Conservation (phyloP, 305 asterid species). For the Solanum hybrid region DNA sequence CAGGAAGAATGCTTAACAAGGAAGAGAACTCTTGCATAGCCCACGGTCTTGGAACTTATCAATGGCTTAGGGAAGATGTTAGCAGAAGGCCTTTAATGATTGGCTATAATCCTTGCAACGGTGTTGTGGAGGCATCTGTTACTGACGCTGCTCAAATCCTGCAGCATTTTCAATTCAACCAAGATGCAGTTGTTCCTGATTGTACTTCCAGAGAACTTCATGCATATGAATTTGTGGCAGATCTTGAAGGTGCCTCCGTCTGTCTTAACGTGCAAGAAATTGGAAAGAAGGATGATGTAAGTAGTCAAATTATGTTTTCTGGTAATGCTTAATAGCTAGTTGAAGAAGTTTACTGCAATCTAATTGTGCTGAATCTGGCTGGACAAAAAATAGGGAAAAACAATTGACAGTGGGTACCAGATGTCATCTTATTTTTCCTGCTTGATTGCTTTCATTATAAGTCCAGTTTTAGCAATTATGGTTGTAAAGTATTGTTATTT, state of each 20-base stretch:
- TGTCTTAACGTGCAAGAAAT: slow-evolving; percentile 57
- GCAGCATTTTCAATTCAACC: slow-evolving; percentile 49
- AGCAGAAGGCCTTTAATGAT: slow-evolving; percentile 42
- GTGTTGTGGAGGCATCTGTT: slow-evolving; percentile 54
- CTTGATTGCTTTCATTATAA: not conserved
- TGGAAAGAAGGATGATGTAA: slow-evolving; percentile 58
- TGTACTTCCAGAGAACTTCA: slow-evolving; percentile 32
- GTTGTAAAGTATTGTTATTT: not conserved
- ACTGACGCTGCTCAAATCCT: slow-evolving; percentile 56
- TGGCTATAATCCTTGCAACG: slow-evolving; percentile 26
- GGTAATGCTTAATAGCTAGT: not conserved
- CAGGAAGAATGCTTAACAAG: slow-evolving; percentile 34
- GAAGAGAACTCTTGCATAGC: slow-evolving; percentile 34
- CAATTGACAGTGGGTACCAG: not conserved
- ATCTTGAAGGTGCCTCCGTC: slow-evolving; percentile 35
- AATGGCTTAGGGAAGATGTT: slow-evolving; percentile 80
- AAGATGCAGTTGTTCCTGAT: slow-evolving; percentile 34
- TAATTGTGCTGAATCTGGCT: not conserved
- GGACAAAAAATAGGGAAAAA: not conserved
- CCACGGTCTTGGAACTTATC: slow-evolving; percentile 95
- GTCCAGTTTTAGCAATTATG: not conserved
- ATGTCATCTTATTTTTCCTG: not conserved
- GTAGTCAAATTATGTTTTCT: slow-evolving; percentile 10
- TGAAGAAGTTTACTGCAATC: not conserved
- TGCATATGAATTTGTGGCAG: slow-evolving; percentile 48